These are phyloP conservation scores for Tolypocladium paradoxum DNA, from an alignment of 2,329 filamentous ascomycete species.

Conservation along the genomic window DNA sequence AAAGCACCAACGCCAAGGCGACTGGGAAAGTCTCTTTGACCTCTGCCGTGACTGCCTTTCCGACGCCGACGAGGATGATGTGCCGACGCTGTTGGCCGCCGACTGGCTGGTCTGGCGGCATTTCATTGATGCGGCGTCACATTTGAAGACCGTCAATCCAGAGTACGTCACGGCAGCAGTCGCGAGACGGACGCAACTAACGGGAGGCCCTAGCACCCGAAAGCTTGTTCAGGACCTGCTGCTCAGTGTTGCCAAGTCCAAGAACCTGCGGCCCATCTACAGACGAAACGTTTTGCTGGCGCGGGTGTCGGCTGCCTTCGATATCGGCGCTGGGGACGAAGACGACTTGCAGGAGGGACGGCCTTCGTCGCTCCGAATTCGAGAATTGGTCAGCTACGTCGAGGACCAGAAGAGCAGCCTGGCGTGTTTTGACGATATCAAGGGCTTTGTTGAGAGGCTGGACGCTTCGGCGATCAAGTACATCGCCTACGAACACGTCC, in stretches of 20 bases:
- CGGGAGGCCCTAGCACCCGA: slow-evolving; percentile 10
- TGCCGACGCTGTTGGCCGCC: slow-evolving; percentile 31
- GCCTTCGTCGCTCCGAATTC: slow-evolving; percentile 19
- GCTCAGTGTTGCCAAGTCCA: slow-evolving; percentile 16
- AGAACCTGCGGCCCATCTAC: slow-evolving; percentile 25
- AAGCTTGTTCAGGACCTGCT: slow-evolving; percentile 19
- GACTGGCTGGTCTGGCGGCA: slow-evolving; percentile 31
- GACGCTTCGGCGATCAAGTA: slow-evolving; percentile 26
- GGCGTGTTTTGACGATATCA: slow-evolving; percentile 37
- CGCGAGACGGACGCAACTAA: slow-evolving; percentile 3
- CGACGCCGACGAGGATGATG: slow-evolving; percentile 22
- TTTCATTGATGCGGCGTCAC: slow-evolving; percentile 26
- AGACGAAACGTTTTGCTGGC: slow-evolving; percentile 27
- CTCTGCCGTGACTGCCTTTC: slow-evolving; percentile 34
- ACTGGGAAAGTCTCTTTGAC: slow-evolving; percentile 32
- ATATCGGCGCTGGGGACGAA: slow-evolving; percentile 16
- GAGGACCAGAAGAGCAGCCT: slow-evolving; percentile 22
- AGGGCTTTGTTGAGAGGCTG: slow-evolving; percentile 31
- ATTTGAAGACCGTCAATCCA: slow-evolving; percentile 17
- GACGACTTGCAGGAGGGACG: slow-evolving; percentile 16
- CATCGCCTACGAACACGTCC: slow-evolving; percentile 26
- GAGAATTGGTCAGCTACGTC: slow-evolving; percentile 25
- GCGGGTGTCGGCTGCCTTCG: slow-evolving; percentile 25
- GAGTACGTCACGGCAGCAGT: slow-evolving; percentile 17
- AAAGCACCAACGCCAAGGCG: slow-evolving; percentile 23